These are phyloP conservation scores for Blastocystis sp. DNA, from an alignment of 352 stramenopile species.

Conservation along the genomic window DNA sequence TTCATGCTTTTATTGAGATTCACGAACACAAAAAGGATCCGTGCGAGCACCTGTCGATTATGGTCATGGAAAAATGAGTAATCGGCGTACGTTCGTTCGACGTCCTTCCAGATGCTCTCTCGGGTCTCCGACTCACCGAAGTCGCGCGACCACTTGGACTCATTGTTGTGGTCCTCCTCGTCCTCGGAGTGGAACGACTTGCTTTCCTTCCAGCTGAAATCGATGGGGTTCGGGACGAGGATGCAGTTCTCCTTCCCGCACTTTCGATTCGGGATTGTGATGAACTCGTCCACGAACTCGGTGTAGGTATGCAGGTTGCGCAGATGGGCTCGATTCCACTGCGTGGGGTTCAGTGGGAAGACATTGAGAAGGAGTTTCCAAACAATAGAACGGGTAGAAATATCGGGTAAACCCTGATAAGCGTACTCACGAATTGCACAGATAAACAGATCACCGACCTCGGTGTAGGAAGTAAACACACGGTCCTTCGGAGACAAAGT, in stretches of 20 bases:
- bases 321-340: slow-evolving; percentile 2
- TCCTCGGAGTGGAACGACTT: not conserved
- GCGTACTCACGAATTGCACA: slow-evolving; percentile 55
- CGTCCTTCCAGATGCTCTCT: slow-evolving; percentile 75
- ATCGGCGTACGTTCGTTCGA: slow-evolving; percentile 71
- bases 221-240: slow-evolving; percentile 33
- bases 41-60: slow-evolving; percentile 68
- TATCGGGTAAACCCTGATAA: slow-evolving; percentile 50
- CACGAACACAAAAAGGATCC: slow-evolving; percentile 74
- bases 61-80: slow-evolving; percentile 72
- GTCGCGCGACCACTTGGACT: slow-evolving; percentile 40
- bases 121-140: slow-evolving; percentile 65
- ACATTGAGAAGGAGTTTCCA: slow-evolving; percentile 56
- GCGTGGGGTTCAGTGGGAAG: not conserved
- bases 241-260: not conserved
- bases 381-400: slow-evolving; percentile 6
- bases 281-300: slow-evolving; percentile 59
- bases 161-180: slow-evolving; percentile 12
- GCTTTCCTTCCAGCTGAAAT: slow-evolving; percentile 4
- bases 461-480: not conserved
- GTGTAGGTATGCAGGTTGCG: slow-evolving; percentile 24
- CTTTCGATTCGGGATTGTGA: not conserved
- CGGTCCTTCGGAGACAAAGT: not conserved
- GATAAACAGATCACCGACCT: not conserved
- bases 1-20: slow-evolving; percentile 74